Evolutionary conservation across 345 rosid species (phyloP).

Genomic region (Cardiospermum halicacabum): DNA sequence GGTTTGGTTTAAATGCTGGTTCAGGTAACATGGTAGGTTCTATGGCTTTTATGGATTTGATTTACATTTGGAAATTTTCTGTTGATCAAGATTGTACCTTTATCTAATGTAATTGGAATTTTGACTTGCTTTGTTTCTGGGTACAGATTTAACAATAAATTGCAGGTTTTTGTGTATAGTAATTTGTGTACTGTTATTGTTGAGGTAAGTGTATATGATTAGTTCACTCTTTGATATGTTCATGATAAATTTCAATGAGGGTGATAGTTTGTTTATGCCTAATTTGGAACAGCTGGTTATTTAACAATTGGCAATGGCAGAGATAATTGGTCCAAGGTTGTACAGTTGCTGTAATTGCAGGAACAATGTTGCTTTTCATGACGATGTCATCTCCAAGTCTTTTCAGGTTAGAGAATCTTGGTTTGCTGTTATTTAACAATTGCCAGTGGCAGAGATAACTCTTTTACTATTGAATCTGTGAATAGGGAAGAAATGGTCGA

Average conservation of each 20-base stretch:
- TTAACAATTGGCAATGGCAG: conserved; percentile 19
- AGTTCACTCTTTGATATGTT: neutral
- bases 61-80: neutral
- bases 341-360: conserved; percentile 60
- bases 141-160: conserved; percentile 7
- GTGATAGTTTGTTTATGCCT: neutral
- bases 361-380: conserved; percentile 52
- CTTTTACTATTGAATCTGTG: conserved; percentile 8
- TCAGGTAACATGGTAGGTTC: conserved; percentile 3
- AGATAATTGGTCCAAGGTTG: conserved; percentile 43
- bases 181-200: neutral
- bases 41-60: neutral
- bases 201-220: conserved; percentile 8
- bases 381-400: conserved; percentile 54
- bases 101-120: conserved; percentile 3
- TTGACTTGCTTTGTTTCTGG: conserved; percentile 6
- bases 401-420: conserved; percentile 38
- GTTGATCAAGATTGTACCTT: neutral
- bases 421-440: too few relatives aligned
- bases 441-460: too few relatives aligned
- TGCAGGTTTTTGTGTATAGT: neutral
- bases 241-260: neutral
- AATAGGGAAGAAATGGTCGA: conserved; percentile 35
- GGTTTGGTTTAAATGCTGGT: neutral
- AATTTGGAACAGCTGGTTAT: neutral